Evolutionary conservation across 768 basidiomycete species (phyloP).

Genomic region (Leccinum imitatum): DNA sequence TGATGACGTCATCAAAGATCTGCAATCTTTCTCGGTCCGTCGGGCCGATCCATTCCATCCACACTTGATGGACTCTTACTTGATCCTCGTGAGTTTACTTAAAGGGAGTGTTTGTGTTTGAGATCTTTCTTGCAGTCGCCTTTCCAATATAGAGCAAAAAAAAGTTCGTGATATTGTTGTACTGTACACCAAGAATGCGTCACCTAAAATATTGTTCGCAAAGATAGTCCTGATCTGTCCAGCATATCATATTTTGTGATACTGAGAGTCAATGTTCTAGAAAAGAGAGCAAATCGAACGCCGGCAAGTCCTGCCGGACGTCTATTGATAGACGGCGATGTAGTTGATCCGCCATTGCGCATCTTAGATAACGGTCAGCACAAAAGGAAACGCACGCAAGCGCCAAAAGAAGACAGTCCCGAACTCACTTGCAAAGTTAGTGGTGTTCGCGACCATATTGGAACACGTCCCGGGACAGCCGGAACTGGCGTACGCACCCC

Average conservation of each 20-base stretch:
- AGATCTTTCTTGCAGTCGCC: not conserved
- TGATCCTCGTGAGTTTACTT: not conserved
- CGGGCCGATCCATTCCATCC: too few species aligned
- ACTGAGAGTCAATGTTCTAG: not conserved
- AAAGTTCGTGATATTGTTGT: not conserved
- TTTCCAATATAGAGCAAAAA: not conserved
- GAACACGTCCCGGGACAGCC: constrained; percentile 45
- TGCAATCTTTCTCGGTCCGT: too few species aligned
- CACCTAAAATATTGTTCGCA: not conserved
- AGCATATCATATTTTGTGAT: not conserved
- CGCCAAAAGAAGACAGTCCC: not conserved
- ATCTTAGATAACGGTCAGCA: constrained; percentile 30
- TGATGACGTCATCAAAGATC: not conserved
- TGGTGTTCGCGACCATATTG: constrained; percentile 49
- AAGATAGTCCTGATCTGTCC: not conserved
- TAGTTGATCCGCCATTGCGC: constrained; percentile 59
- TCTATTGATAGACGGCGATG: constrained; percentile 48
- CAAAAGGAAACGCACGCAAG: constrained; percentile 5
- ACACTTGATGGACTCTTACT: not conserved
- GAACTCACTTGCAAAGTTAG: constrained; percentile 50
- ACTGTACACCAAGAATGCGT: not conserved
- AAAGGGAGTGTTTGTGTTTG: not conserved
- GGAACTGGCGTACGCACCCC: constrained; percentile 19
- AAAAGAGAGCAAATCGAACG: not conserved
- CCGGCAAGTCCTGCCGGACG: not conserved